Percentiles rank a stretch among this genome's conserved stretches.
Conservation (phyloP, 345 rosid genomes). For the Salix viminalis region DNA sequence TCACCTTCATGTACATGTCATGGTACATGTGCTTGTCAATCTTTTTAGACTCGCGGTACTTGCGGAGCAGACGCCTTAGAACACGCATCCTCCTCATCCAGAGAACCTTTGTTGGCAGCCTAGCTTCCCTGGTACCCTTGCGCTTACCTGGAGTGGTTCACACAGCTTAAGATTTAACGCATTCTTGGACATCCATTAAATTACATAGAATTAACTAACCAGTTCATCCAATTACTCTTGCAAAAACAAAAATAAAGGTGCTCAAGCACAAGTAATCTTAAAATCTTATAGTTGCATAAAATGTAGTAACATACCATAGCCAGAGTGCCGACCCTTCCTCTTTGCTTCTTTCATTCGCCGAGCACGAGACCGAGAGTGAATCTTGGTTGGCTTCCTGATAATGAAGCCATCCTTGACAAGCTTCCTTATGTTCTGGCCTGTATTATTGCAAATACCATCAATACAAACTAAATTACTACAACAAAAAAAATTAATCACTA, state of each 20-base stretch:
- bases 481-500: background rate
- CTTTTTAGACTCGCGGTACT: constrained; percentile 86
- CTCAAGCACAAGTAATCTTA: background rate
- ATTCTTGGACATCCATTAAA: background rate
- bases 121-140: constrained; percentile 93
- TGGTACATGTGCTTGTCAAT: constrained; percentile 98
- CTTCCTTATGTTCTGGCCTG: constrained; percentile 96
- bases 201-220: background rate
- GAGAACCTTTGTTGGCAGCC: constrained; percentile 84
- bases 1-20: constrained; percentile 97
- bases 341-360: constrained; percentile 81
- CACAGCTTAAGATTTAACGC: background rate
- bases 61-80: constrained; percentile 78
- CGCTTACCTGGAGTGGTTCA: constrained; percentile 62
- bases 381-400: constrained; percentile 95
- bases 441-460: background rate
- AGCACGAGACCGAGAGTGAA: constrained; percentile 91
- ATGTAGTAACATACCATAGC: constrained; percentile 53
- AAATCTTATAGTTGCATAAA: background rate
- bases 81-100: constrained; percentile 99
- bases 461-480: background rate
- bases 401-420: constrained; percentile 93
- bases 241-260: background rate
- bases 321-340: constrained; percentile 95
- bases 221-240: background rate